phyloP scores from a whole-genome alignment of 345 rosid species.

The Aethionema arabicum region DNA sequence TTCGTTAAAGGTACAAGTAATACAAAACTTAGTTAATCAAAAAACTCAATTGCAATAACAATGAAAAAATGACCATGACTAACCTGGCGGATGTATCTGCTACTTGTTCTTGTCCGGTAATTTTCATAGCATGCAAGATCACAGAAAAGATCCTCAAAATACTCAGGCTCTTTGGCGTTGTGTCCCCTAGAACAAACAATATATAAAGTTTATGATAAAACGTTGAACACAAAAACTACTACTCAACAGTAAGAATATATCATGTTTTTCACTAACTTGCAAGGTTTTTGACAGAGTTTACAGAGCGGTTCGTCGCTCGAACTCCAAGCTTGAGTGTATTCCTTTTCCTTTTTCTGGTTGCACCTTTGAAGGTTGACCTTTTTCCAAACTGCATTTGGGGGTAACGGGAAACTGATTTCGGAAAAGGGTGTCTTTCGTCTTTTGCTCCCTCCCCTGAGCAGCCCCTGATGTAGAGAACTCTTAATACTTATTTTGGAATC shows the following conservation, averaged over 20 bases:
- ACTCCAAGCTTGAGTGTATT: conserved; percentile 85
- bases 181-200: conserved; percentile 50
- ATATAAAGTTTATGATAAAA: not conserved
- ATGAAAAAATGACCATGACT: conserved; percentile 18
- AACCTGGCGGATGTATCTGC: conserved; percentile 79
- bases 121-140: conserved; percentile 80
- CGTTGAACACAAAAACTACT: conserved; percentile 1
- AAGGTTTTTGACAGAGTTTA: conserved; percentile 82
- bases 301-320: conserved; percentile 75
- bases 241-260: not conserved
- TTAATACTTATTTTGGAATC: conserved; percentile 15
- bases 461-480: conserved; percentile 56
- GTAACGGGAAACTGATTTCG: conserved; percentile 73
- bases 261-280: conserved; percentile 54
- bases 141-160: conserved; percentile 95
- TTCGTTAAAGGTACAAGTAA: not conserved
- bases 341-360: conserved; percentile 60
- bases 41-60: conserved; percentile 1
- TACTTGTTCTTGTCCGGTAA: conserved; percentile 81
- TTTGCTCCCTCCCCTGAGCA: conserved; percentile 85
- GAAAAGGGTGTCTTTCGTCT: conserved; percentile 65
- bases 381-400: conserved; percentile 75
- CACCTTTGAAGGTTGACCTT: conserved; percentile 54
- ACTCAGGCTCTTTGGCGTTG: conserved; percentile 77
- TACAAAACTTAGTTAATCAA: conserved; percentile 8